Evolutionary conservation across 257 asterid species (phyloP).

Genomic region (Dorcoceras hygrometricum): DNA sequence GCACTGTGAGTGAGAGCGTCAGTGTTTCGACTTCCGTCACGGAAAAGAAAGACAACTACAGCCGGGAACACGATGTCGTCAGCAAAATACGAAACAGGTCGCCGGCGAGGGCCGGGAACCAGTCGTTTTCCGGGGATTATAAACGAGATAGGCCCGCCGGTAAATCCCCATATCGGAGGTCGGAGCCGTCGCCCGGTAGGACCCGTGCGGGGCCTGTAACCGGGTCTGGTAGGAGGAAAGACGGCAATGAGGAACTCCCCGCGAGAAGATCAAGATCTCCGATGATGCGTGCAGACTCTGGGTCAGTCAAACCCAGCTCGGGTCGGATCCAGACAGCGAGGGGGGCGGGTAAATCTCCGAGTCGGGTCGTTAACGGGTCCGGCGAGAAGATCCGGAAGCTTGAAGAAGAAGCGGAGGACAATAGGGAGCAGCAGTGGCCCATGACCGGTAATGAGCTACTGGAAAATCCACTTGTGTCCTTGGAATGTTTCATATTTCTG

Average conservation of each 20-base stretch:
- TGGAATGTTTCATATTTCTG: slow-evolving; percentile 90
- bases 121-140: slow-evolving; percentile 38
- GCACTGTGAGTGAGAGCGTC: slow-evolving; percentile 29
- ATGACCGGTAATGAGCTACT: slow-evolving; percentile 59
- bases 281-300: slow-evolving; percentile 39
- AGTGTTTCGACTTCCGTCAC: slow-evolving; percentile 31
- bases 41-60: slow-evolving; percentile 30
- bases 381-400: slow-evolving; percentile 42
- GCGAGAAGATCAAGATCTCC: slow-evolving; percentile 73
- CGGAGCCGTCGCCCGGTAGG: slow-evolving; percentile 52
- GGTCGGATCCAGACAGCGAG: slow-evolving; percentile 47
- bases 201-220: slow-evolving; percentile 32
- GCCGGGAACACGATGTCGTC: slow-evolving; percentile 25
- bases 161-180: slow-evolving; percentile 47
- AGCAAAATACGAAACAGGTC: slow-evolving; percentile 37
- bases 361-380: slow-evolving; percentile 53
- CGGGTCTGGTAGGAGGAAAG: slow-evolving; percentile 39
- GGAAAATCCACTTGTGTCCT: slow-evolving; percentile 91
- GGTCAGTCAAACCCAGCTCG: slow-evolving; percentile 28
- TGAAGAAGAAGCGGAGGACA: slow-evolving; percentile 31
- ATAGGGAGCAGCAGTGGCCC: slow-evolving; percentile 36
- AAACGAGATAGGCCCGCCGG: slow-evolving; percentile 32
- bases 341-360: slow-evolving; percentile 59
- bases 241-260: slow-evolving; percentile 47
- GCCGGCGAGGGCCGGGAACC: slow-evolving; percentile 42